Conservation (phyloP, 768 basidiomycete genomes). For the Clavulina sp. region DNA sequence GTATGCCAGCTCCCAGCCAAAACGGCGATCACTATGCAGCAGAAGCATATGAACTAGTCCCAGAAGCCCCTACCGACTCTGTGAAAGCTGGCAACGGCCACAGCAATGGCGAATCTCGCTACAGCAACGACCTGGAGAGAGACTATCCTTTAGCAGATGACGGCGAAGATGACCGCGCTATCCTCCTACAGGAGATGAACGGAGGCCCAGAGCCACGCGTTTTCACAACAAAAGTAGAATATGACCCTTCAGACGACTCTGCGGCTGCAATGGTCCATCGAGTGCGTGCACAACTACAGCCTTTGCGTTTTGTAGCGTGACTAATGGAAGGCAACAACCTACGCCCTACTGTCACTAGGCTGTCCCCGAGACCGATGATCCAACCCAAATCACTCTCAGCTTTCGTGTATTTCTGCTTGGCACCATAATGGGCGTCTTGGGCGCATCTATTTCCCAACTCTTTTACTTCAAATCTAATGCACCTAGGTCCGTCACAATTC, state of each 20-base stretch:
- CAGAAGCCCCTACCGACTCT: no score
- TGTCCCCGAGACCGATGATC: conserved; percentile 3
- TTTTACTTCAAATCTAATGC: conserved; percentile 3
- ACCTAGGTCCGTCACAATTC: background rate
- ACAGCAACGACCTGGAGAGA: no score
- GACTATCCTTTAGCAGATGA: background rate
- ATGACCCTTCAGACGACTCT: conserved; percentile 2
- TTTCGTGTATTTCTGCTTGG: background rate
- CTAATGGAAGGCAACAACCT: background rate
- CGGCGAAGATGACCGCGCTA: background rate
- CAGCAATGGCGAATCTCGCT: no score
- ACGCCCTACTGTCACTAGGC: background rate
- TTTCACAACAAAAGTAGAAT: no score
- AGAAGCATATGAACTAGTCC: no score
- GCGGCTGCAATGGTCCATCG: background rate
- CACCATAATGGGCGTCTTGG: background rate
- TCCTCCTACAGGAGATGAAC: background rate
- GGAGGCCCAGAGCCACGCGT: background rate
- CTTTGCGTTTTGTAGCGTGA: background rate
- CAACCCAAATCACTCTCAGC: background rate
- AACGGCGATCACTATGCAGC: no score
- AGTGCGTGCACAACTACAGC: no score
- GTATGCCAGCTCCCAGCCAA: no score
- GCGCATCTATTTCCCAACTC: background rate
- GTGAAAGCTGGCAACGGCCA: no score